A percentile compares a stretch with the other conserved stretches of the same genome.
phyloP scores from a whole-genome alignment of 805 yeast species.

The Nakazawaea holstii region DNA sequence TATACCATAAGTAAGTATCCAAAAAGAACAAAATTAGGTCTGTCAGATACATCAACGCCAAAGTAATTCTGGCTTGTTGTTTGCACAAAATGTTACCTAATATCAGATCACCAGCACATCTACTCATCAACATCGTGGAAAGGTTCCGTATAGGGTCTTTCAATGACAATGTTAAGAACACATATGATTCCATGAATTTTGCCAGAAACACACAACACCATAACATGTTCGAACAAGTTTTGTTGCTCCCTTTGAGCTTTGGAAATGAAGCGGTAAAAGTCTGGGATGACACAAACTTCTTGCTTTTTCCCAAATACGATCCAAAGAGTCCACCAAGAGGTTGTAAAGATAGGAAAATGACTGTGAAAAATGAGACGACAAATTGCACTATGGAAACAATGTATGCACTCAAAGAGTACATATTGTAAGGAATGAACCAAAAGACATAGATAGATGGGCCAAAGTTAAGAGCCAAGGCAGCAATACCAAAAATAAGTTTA shows the following conservation, averaged over 20 bases:
- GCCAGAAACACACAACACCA: slow-evolving; percentile 45
- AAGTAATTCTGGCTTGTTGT: slow-evolving; percentile 35
- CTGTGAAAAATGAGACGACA: slow-evolving; percentile 33
- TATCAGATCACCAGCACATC: slow-evolving; percentile 38
- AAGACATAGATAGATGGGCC: slow-evolving; percentile 37
- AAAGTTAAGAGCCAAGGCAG: slow-evolving; percentile 28
- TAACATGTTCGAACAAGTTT: slow-evolving; percentile 34
- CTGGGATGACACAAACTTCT: slow-evolving; percentile 28
- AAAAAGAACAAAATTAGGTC: slow-evolving; percentile 46
- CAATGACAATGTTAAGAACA: slow-evolving; percentile 46
- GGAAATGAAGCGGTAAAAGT: slow-evolving; percentile 41
- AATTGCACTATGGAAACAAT: slow-evolving; percentile 37
- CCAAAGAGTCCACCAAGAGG: slow-evolving; percentile 30
- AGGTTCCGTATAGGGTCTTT: slow-evolving; percentile 47
- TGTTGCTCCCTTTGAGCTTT: slow-evolving; percentile 30
- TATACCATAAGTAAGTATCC: slow-evolving; percentile 55
- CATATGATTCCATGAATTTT: slow-evolving; percentile 48
- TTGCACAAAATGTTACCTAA: slow-evolving; percentile 37
- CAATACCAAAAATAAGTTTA: slow-evolving; percentile 27
- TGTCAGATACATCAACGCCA: slow-evolving; percentile 35
- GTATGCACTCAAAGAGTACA: slow-evolving; percentile 29
- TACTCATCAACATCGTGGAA: slow-evolving; percentile 33
- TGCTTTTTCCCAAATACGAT: slow-evolving; percentile 15
- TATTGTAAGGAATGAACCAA: slow-evolving; percentile 30
- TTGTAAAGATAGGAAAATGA: slow-evolving; percentile 35